Evolutionary conservation across 1,284 basidiomycete genomes (phyloP), one percentile per base, ranked within the genome.

Genomic region (Termitomyces sp.): DNA sequence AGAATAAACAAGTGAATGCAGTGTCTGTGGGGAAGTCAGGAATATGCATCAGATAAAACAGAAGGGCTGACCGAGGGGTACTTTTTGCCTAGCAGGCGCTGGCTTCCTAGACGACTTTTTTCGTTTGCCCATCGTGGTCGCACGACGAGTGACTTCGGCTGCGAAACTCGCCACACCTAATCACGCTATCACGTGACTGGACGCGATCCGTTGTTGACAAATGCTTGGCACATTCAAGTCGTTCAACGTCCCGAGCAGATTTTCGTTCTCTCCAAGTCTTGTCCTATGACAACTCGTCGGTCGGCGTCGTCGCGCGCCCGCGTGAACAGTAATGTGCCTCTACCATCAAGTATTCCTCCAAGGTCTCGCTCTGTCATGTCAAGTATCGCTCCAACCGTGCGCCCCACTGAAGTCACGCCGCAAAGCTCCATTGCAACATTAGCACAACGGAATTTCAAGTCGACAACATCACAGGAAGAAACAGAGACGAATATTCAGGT

Each of bases 1-100:
- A 94, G 69, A 93, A 94, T n/a, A 94, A 73, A 67, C 88, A 91
- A 28, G 88, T 88, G 66, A 91, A 91, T 41, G 81, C 75, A 6
- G 84, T 86, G 58, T 90, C 88, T 91, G 66, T 33, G n/a, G 39
- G 18, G 26, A 28, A 50, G 40, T 41, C 50, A 52, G 49, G 47
- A 30, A n/a, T 47, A 33, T 41, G 4, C 9, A n/a, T 3, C 50
- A 48, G 35, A 46, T 40, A 54, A 43, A 46, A 38, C 14, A 43
- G 42, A 49, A 31, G 44, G n/a, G 64, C 77, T 54, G 52, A 89
- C 88, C 89, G n/a, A 91, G 73, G 8, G 86, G 84, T 1, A 83
- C 79, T 62, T 80, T 83, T 60, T 74, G 79, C 59, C 79, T 76
- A 11, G 83, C 70, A 51, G 78, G 72, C 39, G 72, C 77, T 10